A percentile compares a stretch with the other conserved stretches of the same genome.
Evolutionary conservation across 2,329 filamentous ascomycete genomes (phyloP).

Genomic region (Hortaea werneckii): DNA sequence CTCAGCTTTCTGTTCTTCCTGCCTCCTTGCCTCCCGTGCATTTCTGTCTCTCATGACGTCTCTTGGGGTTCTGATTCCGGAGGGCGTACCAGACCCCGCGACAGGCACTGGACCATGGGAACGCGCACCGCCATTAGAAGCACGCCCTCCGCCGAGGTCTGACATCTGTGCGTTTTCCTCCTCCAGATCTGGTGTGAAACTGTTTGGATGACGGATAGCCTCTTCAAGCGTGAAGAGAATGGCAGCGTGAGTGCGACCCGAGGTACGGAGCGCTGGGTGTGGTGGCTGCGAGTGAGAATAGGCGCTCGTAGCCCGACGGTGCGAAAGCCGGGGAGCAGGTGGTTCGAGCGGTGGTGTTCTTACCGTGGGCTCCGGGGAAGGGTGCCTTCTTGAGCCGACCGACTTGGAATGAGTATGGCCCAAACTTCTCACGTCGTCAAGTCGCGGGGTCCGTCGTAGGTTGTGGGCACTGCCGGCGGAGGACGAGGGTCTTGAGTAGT

Average conservation of each 20-base stretch:
- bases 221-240: constrained; percentile 90
- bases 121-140: constrained; percentile 47
- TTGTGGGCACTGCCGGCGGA: constrained; percentile 42
- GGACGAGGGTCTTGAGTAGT: constrained; percentile 40
- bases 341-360: constrained; percentile 9
- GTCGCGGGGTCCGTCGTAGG: constrained; percentile 44
- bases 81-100: constrained; percentile 35
- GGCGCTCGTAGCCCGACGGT: constrained; percentile 24
- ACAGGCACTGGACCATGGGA: constrained; percentile 45
- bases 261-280: constrained; percentile 58
- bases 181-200: constrained; percentile 71
- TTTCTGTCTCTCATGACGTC: constrained; percentile 85
- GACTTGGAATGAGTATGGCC: constrained; percentile 35
- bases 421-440: constrained; percentile 34
- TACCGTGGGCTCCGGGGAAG: no score
- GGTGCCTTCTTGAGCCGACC: constrained; percentile 25
- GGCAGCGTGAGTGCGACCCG: constrained; percentile 73
- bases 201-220: constrained; percentile 69
- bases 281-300: constrained; percentile 27
- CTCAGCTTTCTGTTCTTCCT: constrained; percentile 47
- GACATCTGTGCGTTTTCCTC: constrained; percentile 93
- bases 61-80: constrained; percentile 68
- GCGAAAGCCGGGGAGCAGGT: constrained; percentile 16
- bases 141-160: constrained; percentile 58
- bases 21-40: constrained; percentile 61